These are phyloP conservation scores for Blastocystis sp. DNA, from an alignment of 352 stramenopile species.

Conservation along the genomic window DNA sequence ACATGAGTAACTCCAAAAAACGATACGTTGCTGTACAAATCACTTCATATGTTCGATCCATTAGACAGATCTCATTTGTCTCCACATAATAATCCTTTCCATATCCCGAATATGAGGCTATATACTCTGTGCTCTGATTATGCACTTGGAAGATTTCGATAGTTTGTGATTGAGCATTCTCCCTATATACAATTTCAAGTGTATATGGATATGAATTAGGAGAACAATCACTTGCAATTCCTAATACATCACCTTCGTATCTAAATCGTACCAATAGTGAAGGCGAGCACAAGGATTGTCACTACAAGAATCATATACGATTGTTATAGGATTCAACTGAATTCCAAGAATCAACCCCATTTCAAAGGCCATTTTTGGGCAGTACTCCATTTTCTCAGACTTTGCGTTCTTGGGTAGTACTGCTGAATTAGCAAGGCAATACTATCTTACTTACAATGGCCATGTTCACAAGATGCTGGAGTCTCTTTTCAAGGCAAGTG, in stretches of 20 bases:
- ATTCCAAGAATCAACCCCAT: neutral
- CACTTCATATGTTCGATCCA: neutral
- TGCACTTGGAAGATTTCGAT: slow-evolving; percentile 9
- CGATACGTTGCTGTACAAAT: slow-evolving; percentile 2
- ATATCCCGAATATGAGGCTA: slow-evolving; percentile 32
- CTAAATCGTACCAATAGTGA: neutral
- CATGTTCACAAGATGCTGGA: slow-evolving; percentile 57
- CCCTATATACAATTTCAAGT: slow-evolving; percentile 23
- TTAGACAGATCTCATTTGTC: slow-evolving; percentile 1
- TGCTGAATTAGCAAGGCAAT: neutral
- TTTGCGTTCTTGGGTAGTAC: neutral
- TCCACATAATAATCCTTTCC: slow-evolving; percentile 45
- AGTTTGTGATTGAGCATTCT: neutral
- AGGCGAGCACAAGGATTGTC: neutral
- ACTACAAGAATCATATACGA: neutral
- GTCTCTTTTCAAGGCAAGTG: slow-evolving; percentile 32
- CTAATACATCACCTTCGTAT: neutral
- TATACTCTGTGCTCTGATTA: neutral
- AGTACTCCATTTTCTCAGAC: neutral
- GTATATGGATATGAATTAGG: slow-evolving; percentile 8
- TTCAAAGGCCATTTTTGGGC: neutral
- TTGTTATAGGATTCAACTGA: neutral
- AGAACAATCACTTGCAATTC: neutral
- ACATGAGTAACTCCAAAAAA: neutral
- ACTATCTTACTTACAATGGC: neutral